phyloP scores from a whole-genome alignment of 2,329 filamentous ascomycete genomes.

The Leptographium radiaticola region DNA sequence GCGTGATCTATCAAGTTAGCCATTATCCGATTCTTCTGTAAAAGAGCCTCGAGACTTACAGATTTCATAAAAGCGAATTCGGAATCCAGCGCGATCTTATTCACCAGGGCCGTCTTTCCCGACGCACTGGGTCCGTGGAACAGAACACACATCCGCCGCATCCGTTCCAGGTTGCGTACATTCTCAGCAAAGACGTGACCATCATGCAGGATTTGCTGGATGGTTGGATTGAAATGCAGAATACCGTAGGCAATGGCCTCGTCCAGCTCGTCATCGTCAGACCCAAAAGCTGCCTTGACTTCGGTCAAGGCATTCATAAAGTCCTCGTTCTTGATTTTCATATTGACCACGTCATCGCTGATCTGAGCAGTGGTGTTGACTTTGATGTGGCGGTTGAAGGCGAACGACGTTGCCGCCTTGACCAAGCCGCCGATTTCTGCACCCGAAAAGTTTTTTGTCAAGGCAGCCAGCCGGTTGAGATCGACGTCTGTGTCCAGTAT shows the following conservation, averaged over 20 bases:
- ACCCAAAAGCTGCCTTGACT: slow-evolving; percentile 86
- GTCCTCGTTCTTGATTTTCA: slow-evolving; percentile 76
- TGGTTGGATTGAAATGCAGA: slow-evolving; percentile 63
- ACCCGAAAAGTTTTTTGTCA: slow-evolving; percentile 92
- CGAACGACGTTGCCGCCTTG: slow-evolving; percentile 84
- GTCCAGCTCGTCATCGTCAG: slow-evolving; percentile 78
- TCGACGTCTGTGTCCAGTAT: slow-evolving; percentile 63
- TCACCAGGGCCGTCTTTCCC: slow-evolving; percentile 85
- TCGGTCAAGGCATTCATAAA: slow-evolving; percentile 78
- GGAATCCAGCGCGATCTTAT: slow-evolving; percentile 73
- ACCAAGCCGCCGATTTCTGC: slow-evolving; percentile 87
- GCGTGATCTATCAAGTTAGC: slow-evolving; percentile 40
- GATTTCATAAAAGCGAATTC: slow-evolving; percentile 84
- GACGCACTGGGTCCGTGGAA: slow-evolving; percentile 65
- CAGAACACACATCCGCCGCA: slow-evolving; percentile 29
- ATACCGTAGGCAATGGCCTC: slow-evolving; percentile 67
- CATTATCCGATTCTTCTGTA: no score
- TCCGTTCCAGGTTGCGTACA: slow-evolving; percentile 48
- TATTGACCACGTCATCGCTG: slow-evolving; percentile 67
- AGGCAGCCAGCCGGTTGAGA: slow-evolving; percentile 60
- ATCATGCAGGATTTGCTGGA: slow-evolving; percentile 64
- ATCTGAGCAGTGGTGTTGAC: slow-evolving; percentile 75
- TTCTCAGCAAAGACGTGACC: slow-evolving; percentile 68
- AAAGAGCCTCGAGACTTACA: slow-evolving; percentile 21
- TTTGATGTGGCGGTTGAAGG: slow-evolving; percentile 82